Evolutionary conservation across 768 basidiomycete genomes (phyloP), one percentile per base, ranked within the genome.

Genomic region (Trametes maxima): DNA sequence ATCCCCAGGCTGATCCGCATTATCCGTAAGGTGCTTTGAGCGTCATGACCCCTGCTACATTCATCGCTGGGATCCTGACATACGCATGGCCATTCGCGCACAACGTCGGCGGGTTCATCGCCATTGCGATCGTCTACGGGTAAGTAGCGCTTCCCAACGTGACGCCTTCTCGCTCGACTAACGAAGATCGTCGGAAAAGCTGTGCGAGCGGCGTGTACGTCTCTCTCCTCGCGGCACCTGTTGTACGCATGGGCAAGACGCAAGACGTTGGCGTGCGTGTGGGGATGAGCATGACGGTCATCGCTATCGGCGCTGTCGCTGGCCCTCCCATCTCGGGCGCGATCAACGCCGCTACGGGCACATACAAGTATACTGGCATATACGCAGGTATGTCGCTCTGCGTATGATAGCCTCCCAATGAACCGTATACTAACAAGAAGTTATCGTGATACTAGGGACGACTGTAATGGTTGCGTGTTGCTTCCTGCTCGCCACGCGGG

Each of bases 311-410:
- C 8, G 86, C 86, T 0, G 75, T 91, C 3, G 79, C 78, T 0
- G 90, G 90, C 0, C 87, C 88, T 2, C 90, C 90, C 0, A 87
- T 90, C 60, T 88, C 88, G 8, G 90, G 90, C 0, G 85, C 85
- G 0, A 88, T 92, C 65, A 79, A 80, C 54, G 70, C 69, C 0
- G 76, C 79, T 0, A 82, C 85, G 1, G 81, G 79, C 2, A 78
- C 79, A 0, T 92, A 83, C 66, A 74, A 78, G 42, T 76, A 67
- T 2, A 84, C 85, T 10, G 86, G 86, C 14, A 75, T 78, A 53
- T 87, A 81, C 62, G 84, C 84, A 39, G 82, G 82, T 80, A 37
- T 5, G 19, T 35, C 28, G 3, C 28, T 33, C 28, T 33, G 28
- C 8, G 8, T 33, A 33, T 33, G n/a, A 33, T n/a, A 7, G 1